Evolutionary conservation across 352 stramenopile species (phyloP).

Genomic region (Hyaloperonospora arabidopsidis): DNA sequence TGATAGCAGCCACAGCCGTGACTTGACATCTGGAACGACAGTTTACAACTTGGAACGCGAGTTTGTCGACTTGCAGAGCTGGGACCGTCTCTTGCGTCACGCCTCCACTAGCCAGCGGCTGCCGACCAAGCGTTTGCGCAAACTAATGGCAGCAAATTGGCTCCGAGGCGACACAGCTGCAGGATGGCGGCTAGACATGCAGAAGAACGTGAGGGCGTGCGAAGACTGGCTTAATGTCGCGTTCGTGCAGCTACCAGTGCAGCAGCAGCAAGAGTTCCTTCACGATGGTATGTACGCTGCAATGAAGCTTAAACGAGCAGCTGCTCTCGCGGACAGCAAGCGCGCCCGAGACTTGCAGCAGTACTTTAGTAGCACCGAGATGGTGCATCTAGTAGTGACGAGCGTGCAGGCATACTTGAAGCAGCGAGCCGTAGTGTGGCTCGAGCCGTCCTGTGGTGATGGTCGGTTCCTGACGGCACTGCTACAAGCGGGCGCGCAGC

Average conservation of each 20-base stretch:
- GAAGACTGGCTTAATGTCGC: constrained; percentile 49
- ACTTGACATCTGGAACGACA: background rate
- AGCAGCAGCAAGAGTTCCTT: constrained; percentile 36
- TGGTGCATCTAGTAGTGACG: constrained; percentile 38
- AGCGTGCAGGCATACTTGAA: constrained; percentile 22
- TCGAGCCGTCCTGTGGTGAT: constrained; percentile 71
- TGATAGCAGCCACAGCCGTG: constrained; percentile 3
- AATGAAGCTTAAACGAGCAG: constrained; percentile 21
- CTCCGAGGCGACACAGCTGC: constrained; percentile 26
- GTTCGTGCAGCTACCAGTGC: constrained; percentile 23
- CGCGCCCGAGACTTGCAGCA: constrained; percentile 55
- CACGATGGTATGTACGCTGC: constrained; percentile 41
- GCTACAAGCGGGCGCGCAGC: constrained; percentile 27
- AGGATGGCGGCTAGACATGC: constrained; percentile 51
- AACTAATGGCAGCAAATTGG: constrained; percentile 49
- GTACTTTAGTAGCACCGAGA: constrained; percentile 51
- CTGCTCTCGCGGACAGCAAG: constrained; percentile 23
- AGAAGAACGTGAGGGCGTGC: constrained; percentile 51
- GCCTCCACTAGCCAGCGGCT: constrained; percentile 25
- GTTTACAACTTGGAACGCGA: constrained; percentile 26
- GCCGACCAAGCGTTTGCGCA: constrained; percentile 48
- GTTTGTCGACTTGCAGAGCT: constrained; percentile 36
- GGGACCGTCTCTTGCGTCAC: constrained; percentile 31
- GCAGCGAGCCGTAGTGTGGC: constrained; percentile 30
- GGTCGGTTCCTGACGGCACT: constrained; percentile 45